These are phyloP conservation scores for Cystobasidium tubakii DNA, from an alignment of 768 basidiomycete species.

Conservation along the genomic window DNA sequence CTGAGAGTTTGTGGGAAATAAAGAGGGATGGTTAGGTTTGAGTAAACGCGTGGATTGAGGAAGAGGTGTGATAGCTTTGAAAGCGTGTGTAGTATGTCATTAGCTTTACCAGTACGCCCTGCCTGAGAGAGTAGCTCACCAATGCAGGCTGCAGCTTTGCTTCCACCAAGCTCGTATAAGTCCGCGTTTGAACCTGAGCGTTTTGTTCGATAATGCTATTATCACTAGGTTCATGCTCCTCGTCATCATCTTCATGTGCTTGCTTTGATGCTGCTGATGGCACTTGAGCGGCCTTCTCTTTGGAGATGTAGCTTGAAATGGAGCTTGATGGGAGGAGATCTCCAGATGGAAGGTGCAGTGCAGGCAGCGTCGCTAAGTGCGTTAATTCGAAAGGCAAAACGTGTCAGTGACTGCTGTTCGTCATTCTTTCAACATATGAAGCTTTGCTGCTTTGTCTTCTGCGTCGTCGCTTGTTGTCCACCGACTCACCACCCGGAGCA, in stretches of 20 bases:
- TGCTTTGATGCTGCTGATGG: constrained; percentile 5
- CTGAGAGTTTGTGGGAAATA: constrained; percentile 33
- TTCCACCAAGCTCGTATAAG: constrained; percentile 28
- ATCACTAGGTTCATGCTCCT: constrained; percentile 2
- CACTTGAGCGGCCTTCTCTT: constrained; percentile 7
- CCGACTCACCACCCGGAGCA: constrained; percentile 28
- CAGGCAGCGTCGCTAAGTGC: constrained; percentile 12
- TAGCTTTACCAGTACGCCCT: not conserved
- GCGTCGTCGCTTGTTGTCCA: not conserved
- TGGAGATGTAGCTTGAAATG: constrained; percentile 17
- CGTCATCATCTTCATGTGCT: not conserved
- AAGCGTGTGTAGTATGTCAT: not conserved
- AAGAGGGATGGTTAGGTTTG: constrained; percentile 23
- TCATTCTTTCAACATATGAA: too few species aligned
- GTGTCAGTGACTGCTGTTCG: not conserved
- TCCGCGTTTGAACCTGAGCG: constrained; percentile 7
- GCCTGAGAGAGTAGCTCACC: not conserved
- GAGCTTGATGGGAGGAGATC: constrained; percentile 19
- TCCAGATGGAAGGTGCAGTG: constrained; percentile 21
- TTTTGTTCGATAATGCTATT: constrained; percentile 9
- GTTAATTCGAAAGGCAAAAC: not conserved
- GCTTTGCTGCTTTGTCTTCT: not conserved
- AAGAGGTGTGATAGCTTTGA: constrained; percentile 31
- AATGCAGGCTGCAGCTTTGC: constrained; percentile 28
- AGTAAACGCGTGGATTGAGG: constrained; percentile 21